Evolutionary conservation across 1,139 yeast genomes (phyloP), one percentile per base, ranked within the genome.

Genomic region (Scheffersomyces illinoinensis): DNA sequence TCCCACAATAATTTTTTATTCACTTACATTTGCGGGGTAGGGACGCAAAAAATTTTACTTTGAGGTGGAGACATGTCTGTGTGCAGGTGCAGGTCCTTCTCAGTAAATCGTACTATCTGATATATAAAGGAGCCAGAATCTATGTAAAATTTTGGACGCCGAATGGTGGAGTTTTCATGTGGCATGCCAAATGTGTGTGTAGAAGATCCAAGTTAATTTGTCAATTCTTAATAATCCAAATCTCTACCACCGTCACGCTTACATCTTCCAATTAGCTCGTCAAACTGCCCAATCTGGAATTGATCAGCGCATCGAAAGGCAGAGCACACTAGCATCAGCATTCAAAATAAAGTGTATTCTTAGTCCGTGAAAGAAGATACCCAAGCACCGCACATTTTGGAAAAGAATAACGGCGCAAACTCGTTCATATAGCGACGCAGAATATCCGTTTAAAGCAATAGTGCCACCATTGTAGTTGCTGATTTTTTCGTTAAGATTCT

Each of bases 11-110:
- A 48, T 48, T 48, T 20, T 48, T 48, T 48, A 48, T 48, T 48
- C 51, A 48, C 26, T 48, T 48, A 20, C 51, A 48, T 48, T 48
- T 48, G 51, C 51, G 51, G 51, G 51, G 51, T 48, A 48, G n/a
- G 51, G 51, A 48, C 51, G 51, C 51, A 48, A 48, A 48, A 33
- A 48, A 20, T 48, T 48, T 48, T 48, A 21, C 51, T 24, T 17
- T 21, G 51, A 20, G n/a, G 51, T 48, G 51, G 51, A 48, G 51
- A 20, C 21, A 21, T 24, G 26, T 26, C 17, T 20, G 24, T 26
- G 24, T 48, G 51, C 51, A 48, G 26, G 21, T 24, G 26, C 26
- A 48, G 18, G 12, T 26, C 51, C n/a, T 48, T 48, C 51, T 48
- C 51, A 20, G 51, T 48, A 48, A 48, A n/a, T 48, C 51, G 51